phyloP scores from a whole-genome alignment of 441 rosid genomes.

The Biscutella laevigata region DNA sequence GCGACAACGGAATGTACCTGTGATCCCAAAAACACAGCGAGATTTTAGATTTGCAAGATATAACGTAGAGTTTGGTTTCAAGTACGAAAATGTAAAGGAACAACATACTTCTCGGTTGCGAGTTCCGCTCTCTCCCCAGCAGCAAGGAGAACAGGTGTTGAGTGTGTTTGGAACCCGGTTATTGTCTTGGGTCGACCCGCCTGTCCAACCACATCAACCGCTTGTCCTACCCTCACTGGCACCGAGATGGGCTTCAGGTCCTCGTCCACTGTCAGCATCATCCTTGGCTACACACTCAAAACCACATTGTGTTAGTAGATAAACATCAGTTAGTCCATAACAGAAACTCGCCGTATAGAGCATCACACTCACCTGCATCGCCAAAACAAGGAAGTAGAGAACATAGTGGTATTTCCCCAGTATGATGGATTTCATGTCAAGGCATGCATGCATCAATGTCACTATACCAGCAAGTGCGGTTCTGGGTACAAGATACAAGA shows the following conservation, averaged over 20 bases:
- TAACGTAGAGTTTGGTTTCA: background rate
- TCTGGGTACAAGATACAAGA: slow-evolving; percentile 32
- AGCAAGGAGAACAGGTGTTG: slow-evolving; percentile 86
- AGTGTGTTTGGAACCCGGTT: slow-evolving; percentile 90
- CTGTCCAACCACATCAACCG: slow-evolving; percentile 91
- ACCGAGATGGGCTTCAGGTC: slow-evolving; percentile 69
- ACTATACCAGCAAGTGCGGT: slow-evolving; percentile 82
- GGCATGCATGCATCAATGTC: slow-evolving; percentile 73
- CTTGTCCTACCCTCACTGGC: slow-evolving; percentile 89
- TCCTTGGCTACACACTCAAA: slow-evolving; percentile 56
- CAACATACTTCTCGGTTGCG: slow-evolving; percentile 80
- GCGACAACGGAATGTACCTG: slow-evolving; percentile 85
- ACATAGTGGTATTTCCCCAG: slow-evolving; percentile 81
- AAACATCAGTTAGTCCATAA: background rate
- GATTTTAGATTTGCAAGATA: background rate
- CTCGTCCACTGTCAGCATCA: slow-evolving; percentile 81
- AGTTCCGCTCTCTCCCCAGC: slow-evolving; percentile 92
- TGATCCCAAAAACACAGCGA: background rate
- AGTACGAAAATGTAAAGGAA: background rate
- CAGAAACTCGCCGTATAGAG: background rate
- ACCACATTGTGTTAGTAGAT: slow-evolving; percentile 5
- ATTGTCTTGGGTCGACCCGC: slow-evolving; percentile 92
- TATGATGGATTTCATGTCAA: slow-evolving; percentile 77
- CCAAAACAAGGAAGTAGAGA: slow-evolving; percentile 80
- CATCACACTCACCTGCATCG: slow-evolving; percentile 70